phyloP scores from a whole-genome alignment of 2,329 filamentous ascomycete genomes.

The Alternaria angustiovoidea region DNA sequence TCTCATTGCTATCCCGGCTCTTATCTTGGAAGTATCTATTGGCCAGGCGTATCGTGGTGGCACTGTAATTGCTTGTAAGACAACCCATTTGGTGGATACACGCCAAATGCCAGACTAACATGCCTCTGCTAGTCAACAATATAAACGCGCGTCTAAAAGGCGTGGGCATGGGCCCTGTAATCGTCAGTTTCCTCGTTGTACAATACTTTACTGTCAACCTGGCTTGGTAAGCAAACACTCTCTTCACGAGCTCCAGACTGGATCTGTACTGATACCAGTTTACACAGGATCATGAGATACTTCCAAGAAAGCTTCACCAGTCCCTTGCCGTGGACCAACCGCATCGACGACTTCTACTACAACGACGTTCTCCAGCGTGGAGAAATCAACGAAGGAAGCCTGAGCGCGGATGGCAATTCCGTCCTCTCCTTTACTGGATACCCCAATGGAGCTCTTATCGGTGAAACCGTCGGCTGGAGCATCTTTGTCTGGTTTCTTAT shows the following conservation, averaged over 20 bases:
- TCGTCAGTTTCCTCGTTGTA: slow-evolving; percentile 61
- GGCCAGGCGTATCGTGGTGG: slow-evolving; percentile 65
- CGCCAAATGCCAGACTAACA: not conserved
- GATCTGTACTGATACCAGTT: not conserved
- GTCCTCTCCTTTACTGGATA: slow-evolving; percentile 59
- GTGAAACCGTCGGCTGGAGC: slow-evolving; percentile 66
- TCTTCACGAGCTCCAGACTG: not conserved
- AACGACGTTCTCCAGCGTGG: slow-evolving; percentile 60
- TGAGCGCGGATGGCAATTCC: slow-evolving; percentile 46
- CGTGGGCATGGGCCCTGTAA: slow-evolving; percentile 61
- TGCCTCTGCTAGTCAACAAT: slow-evolving; percentile 48
- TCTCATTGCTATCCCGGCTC: slow-evolving; percentile 63
- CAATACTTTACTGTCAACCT: slow-evolving; percentile 66
- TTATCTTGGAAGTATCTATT: slow-evolving; percentile 64
- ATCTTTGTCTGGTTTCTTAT: slow-evolving; percentile 68
- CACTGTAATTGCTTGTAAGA: slow-evolving; percentile 59
- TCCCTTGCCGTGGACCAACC: slow-evolving; percentile 63
- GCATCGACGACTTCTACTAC: slow-evolving; percentile 62
- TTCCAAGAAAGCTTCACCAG: slow-evolving; percentile 65
- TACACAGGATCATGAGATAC: slow-evolving; percentile 62
- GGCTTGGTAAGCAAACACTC: slow-evolving; percentile 49
- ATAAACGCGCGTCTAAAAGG: slow-evolving; percentile 63
- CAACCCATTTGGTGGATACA: not conserved
- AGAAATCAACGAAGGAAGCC: slow-evolving; percentile 49
- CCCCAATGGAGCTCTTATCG: slow-evolving; percentile 57